Evolutionary conservation across 2,329 filamentous ascomycete species (phyloP).

Genomic region (Fusarium coffeatum): DNA sequence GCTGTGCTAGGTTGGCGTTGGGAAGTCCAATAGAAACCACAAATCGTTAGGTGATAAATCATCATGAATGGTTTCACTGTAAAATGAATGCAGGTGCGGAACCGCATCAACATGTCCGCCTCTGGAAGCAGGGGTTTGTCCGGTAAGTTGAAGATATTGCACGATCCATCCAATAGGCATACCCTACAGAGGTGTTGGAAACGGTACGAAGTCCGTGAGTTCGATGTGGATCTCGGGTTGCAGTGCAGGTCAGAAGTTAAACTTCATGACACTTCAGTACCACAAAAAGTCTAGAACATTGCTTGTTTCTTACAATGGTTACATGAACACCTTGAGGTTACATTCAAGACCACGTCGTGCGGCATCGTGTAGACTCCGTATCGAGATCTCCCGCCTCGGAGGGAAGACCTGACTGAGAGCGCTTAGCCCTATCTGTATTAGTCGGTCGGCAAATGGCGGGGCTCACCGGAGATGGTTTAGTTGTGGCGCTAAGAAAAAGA

Average conservation of each 20-base stretch:
- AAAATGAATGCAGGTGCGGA: background rate
- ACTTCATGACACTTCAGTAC: background rate
- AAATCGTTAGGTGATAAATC: background rate
- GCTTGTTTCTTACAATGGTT: background rate
- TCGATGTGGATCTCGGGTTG: background rate
- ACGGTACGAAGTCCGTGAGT: background rate
- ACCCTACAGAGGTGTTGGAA: background rate
- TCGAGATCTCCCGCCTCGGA: too few species aligned
- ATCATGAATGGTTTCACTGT: background rate
- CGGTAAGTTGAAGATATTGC: too few species aligned
- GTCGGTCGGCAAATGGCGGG: too few species aligned
- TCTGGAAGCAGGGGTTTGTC: too few species aligned
- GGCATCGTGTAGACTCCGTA: too few species aligned
- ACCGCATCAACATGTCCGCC: too few species aligned
- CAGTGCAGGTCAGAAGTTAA: background rate
- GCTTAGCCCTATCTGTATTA: too few species aligned
- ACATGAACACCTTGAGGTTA: background rate
- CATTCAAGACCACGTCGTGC: background rate
- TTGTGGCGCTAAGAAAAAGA: too few species aligned
- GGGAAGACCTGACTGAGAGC: too few species aligned
- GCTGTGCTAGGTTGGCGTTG: background rate
- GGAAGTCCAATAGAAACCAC: background rate
- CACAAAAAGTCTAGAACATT: background rate
- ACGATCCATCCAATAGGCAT: background rate
- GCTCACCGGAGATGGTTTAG: too few species aligned